These are phyloP conservation scores for Agrocybe chaxingu DNA, from an alignment of 768 basidiomycete species.

Conservation along the genomic window DNA sequence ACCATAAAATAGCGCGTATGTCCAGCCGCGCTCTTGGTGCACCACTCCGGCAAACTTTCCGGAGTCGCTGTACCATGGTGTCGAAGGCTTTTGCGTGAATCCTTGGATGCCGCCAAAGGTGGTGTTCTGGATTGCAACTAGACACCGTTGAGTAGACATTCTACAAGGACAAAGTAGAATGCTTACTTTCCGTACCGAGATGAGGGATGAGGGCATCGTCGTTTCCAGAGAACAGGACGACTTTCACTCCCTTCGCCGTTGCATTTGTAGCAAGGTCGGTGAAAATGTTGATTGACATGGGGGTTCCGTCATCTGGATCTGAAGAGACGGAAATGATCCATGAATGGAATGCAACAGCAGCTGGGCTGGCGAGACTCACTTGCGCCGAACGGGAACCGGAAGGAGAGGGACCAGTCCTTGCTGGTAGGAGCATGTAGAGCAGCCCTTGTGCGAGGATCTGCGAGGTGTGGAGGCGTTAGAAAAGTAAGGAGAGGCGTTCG, in stretches of 20 bases:
- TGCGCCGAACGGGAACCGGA: slow-evolving; percentile 33
- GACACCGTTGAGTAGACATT: not conserved
- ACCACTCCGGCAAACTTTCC: slow-evolving; percentile 65
- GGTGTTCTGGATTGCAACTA: slow-evolving; percentile 71
- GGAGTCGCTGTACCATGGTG: slow-evolving; percentile 60
- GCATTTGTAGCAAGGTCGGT: slow-evolving; percentile 66
- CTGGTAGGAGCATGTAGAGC: slow-evolving; percentile 71
- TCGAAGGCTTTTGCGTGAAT: slow-evolving; percentile 65
- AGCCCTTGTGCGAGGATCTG: slow-evolving; percentile 51
- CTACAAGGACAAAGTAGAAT: not conserved
- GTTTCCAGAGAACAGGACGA: slow-evolving; percentile 68
- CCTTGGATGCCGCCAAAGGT: slow-evolving; percentile 78
- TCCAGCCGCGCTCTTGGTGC: slow-evolving; percentile 74
- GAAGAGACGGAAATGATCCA: not conserved
- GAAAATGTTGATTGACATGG: slow-evolving; percentile 61
- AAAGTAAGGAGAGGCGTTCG: not conserved
- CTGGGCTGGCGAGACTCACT: slow-evolving; percentile 18
- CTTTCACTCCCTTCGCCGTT: slow-evolving; percentile 42
- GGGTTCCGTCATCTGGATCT: slow-evolving; percentile 15
- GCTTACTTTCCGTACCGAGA: slow-evolving; percentile 57
- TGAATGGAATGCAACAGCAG: not conserved
- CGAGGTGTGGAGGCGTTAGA: not conserved
- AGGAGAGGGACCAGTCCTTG: slow-evolving; percentile 39
- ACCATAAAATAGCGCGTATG: slow-evolving; percentile 40
- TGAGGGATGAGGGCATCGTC: slow-evolving; percentile 67